Percentiles rank a stretch among this genome's conserved stretches.
Conservation (phyloP, 2,329 filamentous ascomycete genomes). For the Aspergillus proliferans region DNA sequence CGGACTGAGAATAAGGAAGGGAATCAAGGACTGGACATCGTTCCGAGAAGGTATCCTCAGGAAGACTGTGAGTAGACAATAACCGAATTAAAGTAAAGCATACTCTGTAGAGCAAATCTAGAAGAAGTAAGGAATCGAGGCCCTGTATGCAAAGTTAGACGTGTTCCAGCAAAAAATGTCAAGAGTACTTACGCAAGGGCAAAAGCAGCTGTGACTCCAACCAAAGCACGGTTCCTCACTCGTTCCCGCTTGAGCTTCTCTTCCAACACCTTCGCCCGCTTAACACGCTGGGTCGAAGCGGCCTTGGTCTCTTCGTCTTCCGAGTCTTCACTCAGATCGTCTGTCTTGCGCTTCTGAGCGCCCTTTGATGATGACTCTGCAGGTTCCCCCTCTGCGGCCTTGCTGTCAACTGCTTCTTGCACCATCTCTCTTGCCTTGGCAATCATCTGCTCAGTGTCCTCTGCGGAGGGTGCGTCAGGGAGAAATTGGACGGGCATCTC, state of each 20-base stretch:
- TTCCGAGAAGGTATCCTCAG: neutral
- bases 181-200: conserved; percentile 72
- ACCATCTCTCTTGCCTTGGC: conserved; percentile 86
- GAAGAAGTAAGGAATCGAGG: conserved; percentile 45
- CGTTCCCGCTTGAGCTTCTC: conserved; percentile 77
- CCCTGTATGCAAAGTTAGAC: conserved; percentile 27
- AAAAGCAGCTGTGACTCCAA: conserved; percentile 80
- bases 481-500: conserved; percentile 63
- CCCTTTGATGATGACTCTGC: conserved; percentile 27
- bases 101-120: conserved; percentile 12
- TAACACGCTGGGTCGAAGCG: conserved; percentile 48
- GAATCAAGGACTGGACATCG: neutral
- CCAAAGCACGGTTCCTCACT: conserved; percentile 75
- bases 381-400: conserved; percentile 31
- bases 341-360: conserved; percentile 65
- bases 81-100: neutral
- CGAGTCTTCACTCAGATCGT: conserved; percentile 55
- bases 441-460: conserved; percentile 77
- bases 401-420: conserved; percentile 55
- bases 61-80: neutral
- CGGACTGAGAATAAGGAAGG: neutral
- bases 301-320: conserved; percentile 36
- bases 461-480: conserved; percentile 63
- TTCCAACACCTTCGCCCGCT: conserved; percentile 66
- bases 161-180: neutral